Evolutionary conservation across 306 rosid species (phyloP).

Genomic region (Lagenaria siceraria): DNA sequence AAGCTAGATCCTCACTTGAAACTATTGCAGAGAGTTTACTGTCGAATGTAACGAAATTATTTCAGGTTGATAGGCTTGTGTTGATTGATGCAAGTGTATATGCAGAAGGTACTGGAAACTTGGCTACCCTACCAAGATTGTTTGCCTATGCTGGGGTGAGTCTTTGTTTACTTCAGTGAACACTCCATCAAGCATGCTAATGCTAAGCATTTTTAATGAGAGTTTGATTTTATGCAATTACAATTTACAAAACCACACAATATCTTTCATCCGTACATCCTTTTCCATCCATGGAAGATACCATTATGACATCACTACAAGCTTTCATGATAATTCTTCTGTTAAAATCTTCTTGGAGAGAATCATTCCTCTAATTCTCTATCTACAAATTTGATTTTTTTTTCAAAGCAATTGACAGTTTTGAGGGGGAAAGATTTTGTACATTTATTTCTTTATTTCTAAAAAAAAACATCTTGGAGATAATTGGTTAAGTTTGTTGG

Average conservation of each 20-base stretch:
- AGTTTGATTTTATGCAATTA: neutral
- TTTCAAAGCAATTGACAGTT: neutral
- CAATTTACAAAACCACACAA: neutral
- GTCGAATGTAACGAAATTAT: neutral
- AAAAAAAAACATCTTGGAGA: neutral
- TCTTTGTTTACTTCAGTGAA: constrained; percentile 1
- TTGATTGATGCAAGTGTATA: constrained; percentile 92
- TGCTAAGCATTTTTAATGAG: neutral
- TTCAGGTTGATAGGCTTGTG: constrained; percentile 85
- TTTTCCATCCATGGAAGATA: neutral
- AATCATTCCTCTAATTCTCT: neutral
- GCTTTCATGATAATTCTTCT: neutral
- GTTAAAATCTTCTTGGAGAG: neutral
- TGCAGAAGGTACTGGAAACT: constrained; percentile 64
- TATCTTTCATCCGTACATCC: neutral
- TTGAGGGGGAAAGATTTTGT: neutral
- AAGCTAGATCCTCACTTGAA: neutral
- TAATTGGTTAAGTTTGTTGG: neutral
- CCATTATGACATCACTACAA: neutral
- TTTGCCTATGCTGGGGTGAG: constrained; percentile 79
- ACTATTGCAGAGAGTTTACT: neutral
- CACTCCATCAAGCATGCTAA: neutral
- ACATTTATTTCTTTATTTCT: neutral
- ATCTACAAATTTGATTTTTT: neutral
- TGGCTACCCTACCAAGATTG: constrained; percentile 51